Percentiles rank a stretch among this genome's conserved stretches.
Conservation (phyloP, 2,329 filamentous ascomycete species). For the Nannizziopsis arthrosporioides region DNA sequence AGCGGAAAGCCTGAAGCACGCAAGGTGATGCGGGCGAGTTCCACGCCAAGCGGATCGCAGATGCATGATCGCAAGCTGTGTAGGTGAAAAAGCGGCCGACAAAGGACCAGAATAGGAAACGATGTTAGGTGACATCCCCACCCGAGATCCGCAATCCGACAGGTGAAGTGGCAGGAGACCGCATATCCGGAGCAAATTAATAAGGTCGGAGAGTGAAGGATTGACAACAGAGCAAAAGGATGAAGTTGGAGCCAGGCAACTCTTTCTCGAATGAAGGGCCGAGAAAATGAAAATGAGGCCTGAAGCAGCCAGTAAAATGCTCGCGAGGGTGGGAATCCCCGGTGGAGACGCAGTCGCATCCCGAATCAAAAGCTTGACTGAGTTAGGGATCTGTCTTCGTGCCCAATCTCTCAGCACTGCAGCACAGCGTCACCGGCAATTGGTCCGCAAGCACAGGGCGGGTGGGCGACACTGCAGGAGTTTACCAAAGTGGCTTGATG, state of each 20-base stretch:
- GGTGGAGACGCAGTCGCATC: background rate
- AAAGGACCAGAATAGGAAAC: background rate
- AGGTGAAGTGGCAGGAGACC: slow-evolving; percentile 2
- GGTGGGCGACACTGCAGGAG: slow-evolving; percentile 11
- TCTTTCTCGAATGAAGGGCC: background rate
- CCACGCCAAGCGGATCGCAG: slow-evolving; percentile 7
- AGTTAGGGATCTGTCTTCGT: slow-evolving; percentile 8
- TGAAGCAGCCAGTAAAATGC: background rate
- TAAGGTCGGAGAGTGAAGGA: too few relatives aligned
- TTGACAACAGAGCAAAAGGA: background rate
- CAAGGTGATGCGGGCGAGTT: slow-evolving; percentile 5
- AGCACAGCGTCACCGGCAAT: slow-evolving; percentile 8
- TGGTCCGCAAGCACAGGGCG: slow-evolving; percentile 9
- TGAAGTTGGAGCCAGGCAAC: slow-evolving; percentile 1
- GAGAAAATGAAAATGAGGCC: background rate
- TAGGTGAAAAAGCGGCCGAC: slow-evolving; percentile 1
- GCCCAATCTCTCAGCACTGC: slow-evolving; percentile 10
- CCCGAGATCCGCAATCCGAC: slow-evolving; percentile 5
- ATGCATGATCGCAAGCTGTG: slow-evolving; percentile 3
- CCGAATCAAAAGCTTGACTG: slow-evolving; percentile 2
- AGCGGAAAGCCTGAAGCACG: slow-evolving; percentile 2
- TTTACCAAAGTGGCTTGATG: background rate
- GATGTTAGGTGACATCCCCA: slow-evolving; percentile 8
- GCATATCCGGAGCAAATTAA: background rate
- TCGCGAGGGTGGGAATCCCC: background rate